Conservation (phyloP, 306 rosid species). For the Cucumis cinereus region DNA sequence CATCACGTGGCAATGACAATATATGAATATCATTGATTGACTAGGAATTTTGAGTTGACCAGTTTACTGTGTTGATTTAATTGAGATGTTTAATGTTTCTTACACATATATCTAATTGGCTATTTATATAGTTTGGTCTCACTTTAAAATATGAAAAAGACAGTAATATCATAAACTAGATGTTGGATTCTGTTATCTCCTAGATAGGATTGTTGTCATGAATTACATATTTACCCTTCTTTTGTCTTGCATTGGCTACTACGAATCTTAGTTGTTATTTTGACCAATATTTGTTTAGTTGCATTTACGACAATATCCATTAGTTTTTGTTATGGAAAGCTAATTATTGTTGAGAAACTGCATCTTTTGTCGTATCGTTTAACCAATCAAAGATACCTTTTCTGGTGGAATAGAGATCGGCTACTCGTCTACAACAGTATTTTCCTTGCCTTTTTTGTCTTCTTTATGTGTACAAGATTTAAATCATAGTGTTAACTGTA, state of each 20-base stretch:
- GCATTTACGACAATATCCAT: not conserved
- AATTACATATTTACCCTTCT: slow-evolving; percentile 30
- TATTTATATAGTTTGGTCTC: not conserved
- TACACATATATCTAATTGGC: not conserved
- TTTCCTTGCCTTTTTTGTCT: not conserved
- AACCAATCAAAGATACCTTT: slow-evolving; percentile 1
- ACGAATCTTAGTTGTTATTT: not conserved
- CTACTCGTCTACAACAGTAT: not conserved
- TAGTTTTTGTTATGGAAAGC: not conserved
- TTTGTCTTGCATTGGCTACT: not conserved
- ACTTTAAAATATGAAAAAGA: not conserved
- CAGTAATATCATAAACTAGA: slow-evolving; percentile 4
- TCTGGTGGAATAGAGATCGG: not conserved
- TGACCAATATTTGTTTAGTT: not conserved
- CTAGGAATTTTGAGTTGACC: not conserved
- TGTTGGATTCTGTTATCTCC: slow-evolving; percentile 8
- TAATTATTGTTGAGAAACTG: not conserved
- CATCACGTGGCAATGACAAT: not conserved
- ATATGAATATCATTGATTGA: not conserved
- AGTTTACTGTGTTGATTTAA: not conserved
- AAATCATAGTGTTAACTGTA: not conserved
- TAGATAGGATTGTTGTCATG: slow-evolving; percentile 1
- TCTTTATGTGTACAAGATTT: not conserved
- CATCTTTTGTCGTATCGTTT: not conserved
- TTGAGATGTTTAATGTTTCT: not conserved